Base-by-base conservation (phyloP, 2,329 filamentous ascomycete species). In the Drechslerella stenobrocha region DNA sequence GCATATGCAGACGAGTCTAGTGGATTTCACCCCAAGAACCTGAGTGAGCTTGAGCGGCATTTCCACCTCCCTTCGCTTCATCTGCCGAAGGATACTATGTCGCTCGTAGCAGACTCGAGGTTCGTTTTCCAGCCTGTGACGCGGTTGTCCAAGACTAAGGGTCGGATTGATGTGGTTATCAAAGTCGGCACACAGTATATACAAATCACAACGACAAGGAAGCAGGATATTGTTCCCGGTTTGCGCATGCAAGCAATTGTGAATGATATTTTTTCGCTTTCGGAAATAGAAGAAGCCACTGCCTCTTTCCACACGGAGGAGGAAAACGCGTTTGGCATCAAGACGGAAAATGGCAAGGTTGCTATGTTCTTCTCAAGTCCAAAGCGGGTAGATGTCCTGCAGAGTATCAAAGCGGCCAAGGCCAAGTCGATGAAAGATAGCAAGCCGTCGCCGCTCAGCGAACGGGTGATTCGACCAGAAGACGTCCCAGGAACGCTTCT, bases 361-460 rank as follows among this genome's bases (percentile, higher is more conserved):
- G 81, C 87, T 53, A 87, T 88, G 84, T 87, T 84, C 73, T 88
- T 88, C 74, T 85, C 84, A 15, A 87, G 85, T 70, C 79, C 83
- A 1, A 83, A 82, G 73, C 86, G 85, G 74, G 74, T 77, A 4
- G 85, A 87, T 66, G 80, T 88, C 18, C 77, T 88, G 2, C 82
- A 84, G 74, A 81, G 82, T 8, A 84, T 88, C 53, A 81, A 84
- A 30, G 79, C 77, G 7, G 84, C 84, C 42, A 87, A 87, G 74
- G 77, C 80, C 5, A 87, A 85, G 71, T 80, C 85, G 69, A 82
- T 82, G 56, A 87, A 86, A 73, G 84, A 87, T 70, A 80, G 78
- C 34, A 79, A 83, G 70, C 78, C 81, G 2, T 78, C 81, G 35
- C 87, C 86, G 74, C 80, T 83, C 5, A 81, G 83, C 57, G 85